Conservation (phyloP, 2,329 filamentous ascomycete species). For the Fusarium robinianum region DNA sequence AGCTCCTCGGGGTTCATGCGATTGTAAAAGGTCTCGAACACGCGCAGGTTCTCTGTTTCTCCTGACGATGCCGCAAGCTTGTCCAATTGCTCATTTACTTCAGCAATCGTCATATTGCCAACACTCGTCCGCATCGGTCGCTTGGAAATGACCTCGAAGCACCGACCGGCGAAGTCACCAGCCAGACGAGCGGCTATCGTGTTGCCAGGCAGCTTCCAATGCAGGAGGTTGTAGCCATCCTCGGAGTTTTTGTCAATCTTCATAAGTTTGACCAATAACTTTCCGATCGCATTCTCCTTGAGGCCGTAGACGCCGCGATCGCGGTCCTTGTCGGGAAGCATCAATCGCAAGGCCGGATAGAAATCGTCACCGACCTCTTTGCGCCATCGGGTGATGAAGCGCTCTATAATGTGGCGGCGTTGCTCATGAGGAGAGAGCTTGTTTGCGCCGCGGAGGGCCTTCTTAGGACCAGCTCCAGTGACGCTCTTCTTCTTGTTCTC, state of each 20-base stretch:
- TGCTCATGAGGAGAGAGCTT: conserved; percentile 75
- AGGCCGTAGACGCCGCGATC: conserved; percentile 92
- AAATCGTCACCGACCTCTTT: conserved; percentile 89
- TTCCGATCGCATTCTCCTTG: conserved; percentile 90
- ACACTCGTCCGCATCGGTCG: conserved; percentile 73
- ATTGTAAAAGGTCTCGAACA: conserved; percentile 83
- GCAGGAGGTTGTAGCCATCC: conserved; percentile 80
- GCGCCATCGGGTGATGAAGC: conserved; percentile 86
- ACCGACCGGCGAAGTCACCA: conserved; percentile 90
- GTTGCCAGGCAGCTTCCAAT: conserved; percentile 89
- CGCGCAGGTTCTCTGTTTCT: conserved; percentile 81
- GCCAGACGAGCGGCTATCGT: conserved; percentile 66
- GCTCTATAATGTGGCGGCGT: conserved; percentile 77
- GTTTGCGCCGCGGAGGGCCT: conserved; percentile 61
- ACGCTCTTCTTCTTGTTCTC: conserved; percentile 79
- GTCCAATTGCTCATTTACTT: conserved; percentile 88
- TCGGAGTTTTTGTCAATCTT: conserved; percentile 91
- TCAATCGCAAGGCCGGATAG: conserved; percentile 88
- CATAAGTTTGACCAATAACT: conserved; percentile 87
- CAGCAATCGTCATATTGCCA: conserved; percentile 81
- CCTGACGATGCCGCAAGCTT: conserved; percentile 73
- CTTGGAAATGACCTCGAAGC: conserved; percentile 84
- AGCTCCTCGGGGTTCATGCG: conserved; percentile 93
- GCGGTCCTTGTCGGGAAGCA: conserved; percentile 89
- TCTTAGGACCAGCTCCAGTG: conserved; percentile 60